A percentile compares a stretch with the other conserved stretches of the same genome.
phyloP scores from a whole-genome alignment of 371 early-diverging fungal species.

The Zopfochytrium polystomum region DNA sequence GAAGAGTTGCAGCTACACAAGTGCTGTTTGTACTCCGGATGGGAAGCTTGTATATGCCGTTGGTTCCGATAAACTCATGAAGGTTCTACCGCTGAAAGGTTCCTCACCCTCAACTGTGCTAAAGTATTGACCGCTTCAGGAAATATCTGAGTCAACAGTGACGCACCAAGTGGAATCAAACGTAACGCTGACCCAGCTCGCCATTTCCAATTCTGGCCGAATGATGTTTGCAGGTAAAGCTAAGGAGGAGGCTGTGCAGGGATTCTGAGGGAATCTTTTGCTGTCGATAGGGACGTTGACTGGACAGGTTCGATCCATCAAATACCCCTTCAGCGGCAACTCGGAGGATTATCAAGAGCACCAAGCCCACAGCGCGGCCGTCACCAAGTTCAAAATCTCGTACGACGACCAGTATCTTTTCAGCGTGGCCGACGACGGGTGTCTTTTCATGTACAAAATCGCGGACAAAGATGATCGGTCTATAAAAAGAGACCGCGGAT shows the following conservation, averaged over 20 bases:
- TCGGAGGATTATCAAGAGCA: slow-evolving; percentile 52
- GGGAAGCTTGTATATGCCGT: slow-evolving; percentile 49
- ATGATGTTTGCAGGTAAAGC: slow-evolving; percentile 55
- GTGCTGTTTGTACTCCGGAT: slow-evolving; percentile 41
- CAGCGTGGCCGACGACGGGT: slow-evolving; percentile 48
- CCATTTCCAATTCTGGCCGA: slow-evolving; percentile 45
- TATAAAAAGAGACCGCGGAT: slow-evolving; percentile 26
- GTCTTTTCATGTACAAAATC: slow-evolving; percentile 44
- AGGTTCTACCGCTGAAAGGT: slow-evolving; percentile 27
- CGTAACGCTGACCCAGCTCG: slow-evolving; percentile 46
- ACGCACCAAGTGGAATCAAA: slow-evolving; percentile 44
- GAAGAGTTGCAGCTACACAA: slow-evolving; percentile 49
- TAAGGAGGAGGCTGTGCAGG: background rate
- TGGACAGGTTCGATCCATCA: slow-evolving; percentile 41
- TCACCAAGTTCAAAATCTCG: slow-evolving; percentile 43
- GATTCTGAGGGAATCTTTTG: background rate
- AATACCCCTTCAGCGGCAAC: slow-evolving; percentile 46
- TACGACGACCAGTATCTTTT: slow-evolving; percentile 53
- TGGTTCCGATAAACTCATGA: slow-evolving; percentile 48
- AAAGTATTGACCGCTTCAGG: slow-evolving; percentile 26
- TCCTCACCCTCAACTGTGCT: background rate
- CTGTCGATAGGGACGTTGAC: slow-evolving; percentile 32
- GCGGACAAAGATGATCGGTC: slow-evolving; percentile 43
- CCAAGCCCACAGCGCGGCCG: slow-evolving; percentile 42
- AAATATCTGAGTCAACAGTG: slow-evolving; percentile 53